Evolutionary conservation across 495 filamentous ascomycete species (phyloP).

Genomic region (Polyplosphaeria fusca): DNA sequence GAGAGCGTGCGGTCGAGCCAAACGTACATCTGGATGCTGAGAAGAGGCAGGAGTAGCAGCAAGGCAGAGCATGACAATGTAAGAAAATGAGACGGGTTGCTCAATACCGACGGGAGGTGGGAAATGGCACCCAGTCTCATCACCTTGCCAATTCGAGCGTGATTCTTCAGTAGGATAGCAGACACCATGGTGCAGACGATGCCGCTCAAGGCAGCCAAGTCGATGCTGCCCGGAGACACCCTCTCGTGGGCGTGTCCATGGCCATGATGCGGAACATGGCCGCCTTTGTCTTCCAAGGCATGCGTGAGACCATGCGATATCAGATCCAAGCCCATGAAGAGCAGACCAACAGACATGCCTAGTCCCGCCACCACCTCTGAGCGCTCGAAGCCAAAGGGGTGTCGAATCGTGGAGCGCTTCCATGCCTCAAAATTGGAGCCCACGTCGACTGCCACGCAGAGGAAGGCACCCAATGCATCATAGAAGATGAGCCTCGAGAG

Average conservation of each 20-base stretch:
- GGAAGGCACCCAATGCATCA: conserved; percentile 83
- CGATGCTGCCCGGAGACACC: conserved; percentile 69
- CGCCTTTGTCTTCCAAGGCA: conserved; percentile 61
- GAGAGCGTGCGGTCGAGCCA: conserved; percentile 82
- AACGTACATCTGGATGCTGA: conserved; percentile 68
- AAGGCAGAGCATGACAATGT: conserved; percentile 80
- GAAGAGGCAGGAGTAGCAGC: conserved; percentile 77
- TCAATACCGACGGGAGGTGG: conserved; percentile 72
- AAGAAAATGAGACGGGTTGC: conserved; percentile 90
- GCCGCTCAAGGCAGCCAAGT: conserved; percentile 79
- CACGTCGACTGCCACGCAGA: conserved; percentile 93
- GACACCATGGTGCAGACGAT: conserved; percentile 84
- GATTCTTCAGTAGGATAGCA: conserved; percentile 83
- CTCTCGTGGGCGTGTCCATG: conserved; percentile 59
- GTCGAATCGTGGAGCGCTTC: conserved; percentile 85
- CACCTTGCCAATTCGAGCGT: conserved; percentile 83
- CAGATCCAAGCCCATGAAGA: conserved; percentile 95
- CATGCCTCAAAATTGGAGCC: conserved; percentile 95
- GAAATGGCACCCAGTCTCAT: conserved; percentile 80
- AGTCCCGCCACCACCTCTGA: conserved; percentile 96
- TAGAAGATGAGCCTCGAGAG: conserved; percentile 91
- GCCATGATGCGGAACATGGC: conserved; percentile 64
- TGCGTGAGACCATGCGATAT: conserved; percentile 91
- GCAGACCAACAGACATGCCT: conserved; percentile 87
- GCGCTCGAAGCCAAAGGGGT: conserved; percentile 84